Evolutionary conservation across 495 filamentous ascomycete genomes (phyloP), one percentile per base, ranked within the genome.

Genomic region (Trypethelium eluteriae): DNA sequence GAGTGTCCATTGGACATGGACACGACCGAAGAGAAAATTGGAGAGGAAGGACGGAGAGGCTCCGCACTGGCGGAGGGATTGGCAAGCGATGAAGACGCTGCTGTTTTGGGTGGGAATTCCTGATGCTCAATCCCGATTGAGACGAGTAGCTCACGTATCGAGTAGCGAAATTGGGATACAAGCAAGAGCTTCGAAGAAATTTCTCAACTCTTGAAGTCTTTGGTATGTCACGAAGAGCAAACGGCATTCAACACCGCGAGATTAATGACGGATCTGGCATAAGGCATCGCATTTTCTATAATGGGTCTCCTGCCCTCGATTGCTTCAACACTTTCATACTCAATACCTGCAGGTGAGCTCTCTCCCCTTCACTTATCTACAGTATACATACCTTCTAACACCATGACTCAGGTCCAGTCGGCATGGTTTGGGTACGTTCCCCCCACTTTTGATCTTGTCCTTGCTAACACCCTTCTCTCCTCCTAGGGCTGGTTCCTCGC

Each of bases 271-370:
- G 6, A 59, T 59, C n/a, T 14, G n/a, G 4, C 25, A 59, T 9
- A 32, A 74, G 72, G 85, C 32, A 86, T 90, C 64, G 86, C 86
- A 0, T 90, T 90, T 69, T 85, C 81, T 69, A 90, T 90, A 66
- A 90, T 90, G 85, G 86, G 86, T 9, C 76, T 90, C 10, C 75
- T 90, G n/a, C 86, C 86, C 0, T 89, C 86, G 2, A 89, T 90
- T 68, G 86, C 87, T 2, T 83, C 82, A 12, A 88, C 85, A 0
- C 74, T 90, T 34, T 72, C 84, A 2, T 90, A 88, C 69, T 86
- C 84, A 1, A 79, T 89, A 62, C 86, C 87, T 5, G 53, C 53
- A 59, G 53, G 53, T 59, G 36, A 18, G 9, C 18, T 36, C 7
- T 14, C 53, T 18, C 7, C 32, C 53, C 53, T 16, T 53, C 49